These are phyloP conservation scores for Arthrobotrys entomopaga DNA, from an alignment of 2,329 filamentous ascomycete species.

Conservation along the genomic window DNA sequence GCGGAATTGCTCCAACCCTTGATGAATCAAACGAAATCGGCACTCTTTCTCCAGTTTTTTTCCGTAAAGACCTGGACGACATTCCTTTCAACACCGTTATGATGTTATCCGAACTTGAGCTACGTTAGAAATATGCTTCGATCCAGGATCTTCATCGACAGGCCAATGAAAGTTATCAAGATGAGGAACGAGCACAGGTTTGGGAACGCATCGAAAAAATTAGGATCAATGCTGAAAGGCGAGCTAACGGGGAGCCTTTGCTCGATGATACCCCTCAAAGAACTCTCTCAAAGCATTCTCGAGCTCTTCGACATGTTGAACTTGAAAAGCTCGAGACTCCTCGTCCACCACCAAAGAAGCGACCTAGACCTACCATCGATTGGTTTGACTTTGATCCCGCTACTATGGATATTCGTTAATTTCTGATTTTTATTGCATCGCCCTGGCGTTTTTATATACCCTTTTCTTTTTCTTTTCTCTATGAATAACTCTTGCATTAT, in stretches of 20 bases:
- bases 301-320: slow-evolving; percentile 26
- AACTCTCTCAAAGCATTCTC: slow-evolving; percentile 5
- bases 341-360: slow-evolving; percentile 23
- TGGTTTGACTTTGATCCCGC: slow-evolving; percentile 34
- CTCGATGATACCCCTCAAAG: neutral
- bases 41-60: slow-evolving; percentile 37
- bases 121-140: slow-evolving; percentile 56
- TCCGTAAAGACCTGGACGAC: slow-evolving; percentile 50
- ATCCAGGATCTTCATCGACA: slow-evolving; percentile 39
- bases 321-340: slow-evolving; percentile 14
- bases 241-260: slow-evolving; percentile 11
- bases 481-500: neutral
- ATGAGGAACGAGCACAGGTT: slow-evolving; percentile 12
- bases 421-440: neutral
- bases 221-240: slow-evolving; percentile 30
- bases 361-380: slow-evolving; percentile 8
- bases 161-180: slow-evolving; percentile 21
- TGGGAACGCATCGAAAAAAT: slow-evolving; percentile 28
- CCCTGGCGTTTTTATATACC: slow-evolving; percentile 4
- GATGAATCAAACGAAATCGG: slow-evolving; percentile 27
- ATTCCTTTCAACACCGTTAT: slow-evolving; percentile 57
- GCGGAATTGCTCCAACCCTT: slow-evolving; percentile 1
- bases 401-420: slow-evolving; percentile 45
- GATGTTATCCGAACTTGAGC: slow-evolving; percentile 58
- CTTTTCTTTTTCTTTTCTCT: neutral